Evolutionary conservation across 2,329 filamentous ascomycete species (phyloP), one percentile per base, ranked within the genome.

Genomic region (Aaosphaeria arxii): DNA sequence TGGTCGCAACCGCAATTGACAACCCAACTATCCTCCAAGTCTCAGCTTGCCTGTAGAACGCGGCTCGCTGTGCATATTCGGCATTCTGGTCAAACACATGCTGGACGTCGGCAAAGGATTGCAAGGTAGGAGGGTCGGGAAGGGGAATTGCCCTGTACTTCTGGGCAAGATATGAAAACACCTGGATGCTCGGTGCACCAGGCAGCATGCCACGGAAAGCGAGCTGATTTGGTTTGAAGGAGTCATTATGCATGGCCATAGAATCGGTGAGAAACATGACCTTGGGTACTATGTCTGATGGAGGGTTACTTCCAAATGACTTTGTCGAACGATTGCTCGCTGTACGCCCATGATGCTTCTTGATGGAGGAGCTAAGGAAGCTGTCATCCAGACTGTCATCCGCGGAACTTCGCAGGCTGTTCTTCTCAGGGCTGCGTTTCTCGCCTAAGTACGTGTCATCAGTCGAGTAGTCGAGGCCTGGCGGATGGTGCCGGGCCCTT

Each of bases 351-450:
- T 77, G 74, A 31, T 73, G 72, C 47, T 73, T 71, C 48, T 72
- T 77, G 54, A 75, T 64, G 2, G 73, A 74, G 4, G 76, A 73
- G 49, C 73, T 71, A n/a, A 82, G 67, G 46, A 79, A 77, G 35
- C 72, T 74, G 44, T 84, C 80, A 57, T 83, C 80, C 11, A 80
- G 63, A 47, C 75, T 77, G 52, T 84, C 81, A 57, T 85, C 82
- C 32, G 73, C 74, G 29, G 80, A 78, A 59, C 77, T 80, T 36
- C 77, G 71, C 28, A 71, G 58, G 44, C 77, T 73, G 30, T 67
- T 64, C 52, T 74, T 77, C 39, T 79, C 78, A 24, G 74, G 72
- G 51, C 68, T 72, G 42, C 67, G 66, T 45, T 72, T 71, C 17
- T 77, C 75, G 49, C 68, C 64, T 40, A 69, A 62, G 13, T 66